These are phyloP conservation scores for Ilyonectria destructans DNA, from an alignment of 2,329 filamentous ascomycete genomes.

Conservation along the genomic window DNA sequence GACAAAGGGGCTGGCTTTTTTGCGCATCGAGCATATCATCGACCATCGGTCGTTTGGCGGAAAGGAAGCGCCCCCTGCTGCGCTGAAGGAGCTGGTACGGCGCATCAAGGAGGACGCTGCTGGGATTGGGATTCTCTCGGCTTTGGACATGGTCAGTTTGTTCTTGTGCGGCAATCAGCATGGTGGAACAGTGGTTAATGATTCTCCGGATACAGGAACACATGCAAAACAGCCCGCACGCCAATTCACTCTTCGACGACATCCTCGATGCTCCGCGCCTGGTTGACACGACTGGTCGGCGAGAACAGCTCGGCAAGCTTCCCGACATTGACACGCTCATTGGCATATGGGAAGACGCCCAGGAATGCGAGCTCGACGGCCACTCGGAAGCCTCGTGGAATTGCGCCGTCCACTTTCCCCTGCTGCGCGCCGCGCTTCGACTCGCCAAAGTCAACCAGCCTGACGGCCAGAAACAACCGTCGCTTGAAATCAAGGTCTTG, in stretches of 20 bases:
- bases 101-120: background rate
- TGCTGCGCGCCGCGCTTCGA: background rate
- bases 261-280: background rate
- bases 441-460: background rate
- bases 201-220: background rate
- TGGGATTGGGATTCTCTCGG: conserved; percentile 1
- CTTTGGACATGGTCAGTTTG: background rate
- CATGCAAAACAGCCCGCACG: background rate
- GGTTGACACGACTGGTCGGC: background rate
- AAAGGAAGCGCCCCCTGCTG: background rate
- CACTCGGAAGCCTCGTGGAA: conserved; percentile 12
- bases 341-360: background rate
- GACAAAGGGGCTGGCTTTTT: background rate
- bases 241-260: background rate
- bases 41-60: background rate
- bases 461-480: background rate
- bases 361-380: background rate
- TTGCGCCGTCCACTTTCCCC: background rate
- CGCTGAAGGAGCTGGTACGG: background rate
- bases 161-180: too few species aligned
- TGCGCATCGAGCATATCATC: background rate
- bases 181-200: background rate
- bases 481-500: background rate
- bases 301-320: background rate
- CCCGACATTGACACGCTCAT: background rate